These are phyloP conservation scores for Hippophae rhamnoides DNA, from an alignment of 306 rosid species.

Conservation along the genomic window DNA sequence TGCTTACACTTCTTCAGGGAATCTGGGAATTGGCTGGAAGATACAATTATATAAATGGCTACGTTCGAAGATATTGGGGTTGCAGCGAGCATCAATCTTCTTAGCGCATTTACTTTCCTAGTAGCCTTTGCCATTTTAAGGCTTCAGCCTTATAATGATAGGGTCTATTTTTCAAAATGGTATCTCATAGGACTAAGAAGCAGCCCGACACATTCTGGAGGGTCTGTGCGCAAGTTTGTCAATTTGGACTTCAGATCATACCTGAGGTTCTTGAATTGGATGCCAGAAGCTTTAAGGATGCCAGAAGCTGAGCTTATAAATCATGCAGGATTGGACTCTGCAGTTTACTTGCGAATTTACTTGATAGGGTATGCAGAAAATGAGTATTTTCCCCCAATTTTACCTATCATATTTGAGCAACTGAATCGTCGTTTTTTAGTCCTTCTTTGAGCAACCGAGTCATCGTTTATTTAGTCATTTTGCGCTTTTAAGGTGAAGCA, in stretches of 20 bases:
- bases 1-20: constrained; percentile 29
- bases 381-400: background rate
- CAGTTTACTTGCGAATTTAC: constrained; percentile 88
- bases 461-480: too few species aligned
- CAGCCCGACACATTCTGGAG: constrained; percentile 67
- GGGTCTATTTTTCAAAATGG: constrained; percentile 98
- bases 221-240: constrained; percentile 61
- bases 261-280: constrained; percentile 70
- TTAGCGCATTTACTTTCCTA: constrained; percentile 63
- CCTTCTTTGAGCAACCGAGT: background rate
- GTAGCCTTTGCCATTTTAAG: constrained; percentile 73
- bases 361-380: constrained; percentile 60
- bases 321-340: constrained; percentile 95
- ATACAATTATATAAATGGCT: constrained; percentile 43
- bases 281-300: constrained; percentile 89
- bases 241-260: constrained; percentile 82
- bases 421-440: too few species aligned
- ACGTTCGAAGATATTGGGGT: constrained; percentile 63
- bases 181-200: constrained; percentile 68
- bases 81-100: constrained; percentile 67
- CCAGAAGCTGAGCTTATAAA: constrained; percentile 94
- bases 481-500: too few species aligned
- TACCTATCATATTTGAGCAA: background rate
- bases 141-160: constrained; percentile 92
- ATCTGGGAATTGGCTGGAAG: background rate